Conservation (phyloP, 1,284 basidiomycete species). For the Leucoagaricus sp. region DNA sequence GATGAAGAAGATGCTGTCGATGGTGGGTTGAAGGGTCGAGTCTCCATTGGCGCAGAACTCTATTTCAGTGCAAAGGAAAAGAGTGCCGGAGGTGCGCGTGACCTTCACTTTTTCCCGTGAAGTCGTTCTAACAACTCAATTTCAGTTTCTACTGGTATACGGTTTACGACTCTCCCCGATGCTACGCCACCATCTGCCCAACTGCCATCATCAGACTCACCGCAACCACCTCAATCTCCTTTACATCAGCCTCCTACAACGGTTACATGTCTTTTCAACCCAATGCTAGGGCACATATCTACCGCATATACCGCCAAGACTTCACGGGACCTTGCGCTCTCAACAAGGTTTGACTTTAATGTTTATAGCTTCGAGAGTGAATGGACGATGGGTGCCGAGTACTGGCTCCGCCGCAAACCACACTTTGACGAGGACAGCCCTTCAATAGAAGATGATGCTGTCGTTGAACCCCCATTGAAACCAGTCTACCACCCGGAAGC, state of each 20-base stretch:
- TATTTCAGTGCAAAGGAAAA: slow-evolving; percentile 93
- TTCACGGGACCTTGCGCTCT: slow-evolving; percentile 84
- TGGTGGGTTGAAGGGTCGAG: slow-evolving; percentile 85
- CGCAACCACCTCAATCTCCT: slow-evolving; percentile 31
- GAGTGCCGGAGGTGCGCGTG: slow-evolving; percentile 80
- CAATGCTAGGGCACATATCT: slow-evolving; percentile 94
- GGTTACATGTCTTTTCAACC: slow-evolving; percentile 93
- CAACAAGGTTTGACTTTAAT: slow-evolving; percentile 95
- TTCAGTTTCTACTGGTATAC: slow-evolving; percentile 88
- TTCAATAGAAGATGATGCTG: slow-evolving; percentile 19
- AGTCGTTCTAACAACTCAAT: neutral
- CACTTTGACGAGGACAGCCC: slow-evolving; percentile 22
- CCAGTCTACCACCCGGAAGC: slow-evolving; percentile 5
- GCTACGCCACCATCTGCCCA: slow-evolving; percentile 66
- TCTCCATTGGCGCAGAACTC: slow-evolving; percentile 91
- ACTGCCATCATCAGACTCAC: slow-evolving; percentile 41
- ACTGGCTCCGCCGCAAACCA: slow-evolving; percentile 75
- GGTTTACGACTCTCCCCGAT: slow-evolving; percentile 90
- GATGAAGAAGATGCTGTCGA: slow-evolving; percentile 91
- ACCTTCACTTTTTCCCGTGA: neutral
- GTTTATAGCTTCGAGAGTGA: slow-evolving; percentile 97
- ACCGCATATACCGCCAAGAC: slow-evolving; percentile 90
- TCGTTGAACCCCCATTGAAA: slow-evolving; percentile 18
- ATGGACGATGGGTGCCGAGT: slow-evolving; percentile 92
- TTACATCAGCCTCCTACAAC: slow-evolving; percentile 85